phyloP scores from a whole-genome alignment of 768 basidiomycete genomes.

The Rhizopogon rudus region DNA sequence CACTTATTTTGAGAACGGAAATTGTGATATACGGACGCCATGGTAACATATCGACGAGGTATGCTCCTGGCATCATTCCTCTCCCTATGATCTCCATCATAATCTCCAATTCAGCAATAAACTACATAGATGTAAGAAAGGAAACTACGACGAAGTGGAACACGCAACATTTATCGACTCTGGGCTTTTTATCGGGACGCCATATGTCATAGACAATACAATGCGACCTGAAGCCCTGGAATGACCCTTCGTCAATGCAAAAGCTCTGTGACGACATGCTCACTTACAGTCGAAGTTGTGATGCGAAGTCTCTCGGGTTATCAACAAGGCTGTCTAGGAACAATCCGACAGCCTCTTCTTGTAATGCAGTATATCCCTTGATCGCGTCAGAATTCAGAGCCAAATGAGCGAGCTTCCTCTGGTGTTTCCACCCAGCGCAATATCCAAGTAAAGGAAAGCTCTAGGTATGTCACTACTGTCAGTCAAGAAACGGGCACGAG shows the following conservation, averaged over 20 bases:
- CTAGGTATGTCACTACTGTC: not conserved
- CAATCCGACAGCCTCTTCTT: not conserved
- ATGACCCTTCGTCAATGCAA: not conserved
- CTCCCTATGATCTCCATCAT: not conserved
- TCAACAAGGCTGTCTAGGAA: slow-evolving; percentile 2
- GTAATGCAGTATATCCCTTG: not conserved
- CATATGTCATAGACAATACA: slow-evolving; percentile 5
- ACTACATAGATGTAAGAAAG: not conserved
- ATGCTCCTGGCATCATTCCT: slow-evolving; percentile 2
- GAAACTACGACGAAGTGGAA: not conserved
- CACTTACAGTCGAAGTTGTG: slow-evolving; percentile 1
- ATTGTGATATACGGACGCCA: not conserved
- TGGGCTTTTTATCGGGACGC: not conserved
- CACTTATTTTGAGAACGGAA: not conserved
- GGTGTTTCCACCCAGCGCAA: slow-evolving; percentile 3
- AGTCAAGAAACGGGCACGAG: not conserved
- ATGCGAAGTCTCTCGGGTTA: not conserved
- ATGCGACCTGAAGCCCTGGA: slow-evolving; percentile 1
- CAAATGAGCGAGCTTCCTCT: slow-evolving; percentile 2
- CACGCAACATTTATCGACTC: not conserved
- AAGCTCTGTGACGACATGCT: not conserved
- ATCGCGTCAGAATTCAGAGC: not conserved
- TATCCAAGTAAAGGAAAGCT: slow-evolving; percentile 9
- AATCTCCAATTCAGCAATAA: slow-evolving; percentile 1
- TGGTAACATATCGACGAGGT: not conserved